A percentile compares a stretch with the other conserved stretches of the same genome.
Evolutionary conservation across 345 rosid genomes (phyloP).

Genomic region (Salix koriyanagi): DNA sequence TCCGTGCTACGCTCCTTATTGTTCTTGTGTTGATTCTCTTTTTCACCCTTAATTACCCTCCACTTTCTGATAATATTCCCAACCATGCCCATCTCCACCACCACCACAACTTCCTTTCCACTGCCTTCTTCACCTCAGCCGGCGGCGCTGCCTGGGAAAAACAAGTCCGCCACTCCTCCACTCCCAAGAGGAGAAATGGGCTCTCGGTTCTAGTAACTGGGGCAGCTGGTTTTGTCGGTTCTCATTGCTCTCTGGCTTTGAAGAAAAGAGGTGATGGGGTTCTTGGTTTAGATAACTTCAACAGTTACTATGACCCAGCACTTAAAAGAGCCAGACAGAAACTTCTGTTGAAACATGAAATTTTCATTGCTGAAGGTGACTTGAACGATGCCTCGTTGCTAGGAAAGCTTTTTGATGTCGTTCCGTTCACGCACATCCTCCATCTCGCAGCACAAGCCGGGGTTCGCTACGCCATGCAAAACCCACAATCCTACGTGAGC

Average conservation of each 20-base stretch:
- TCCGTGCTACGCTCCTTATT: slow-evolving; percentile 72
- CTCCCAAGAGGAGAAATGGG: slow-evolving; percentile 16
- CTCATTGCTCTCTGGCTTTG: slow-evolving; percentile 23
- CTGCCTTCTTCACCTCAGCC: slow-evolving; percentile 3
- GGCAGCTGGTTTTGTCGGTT: slow-evolving; percentile 23
- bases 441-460: slow-evolving; percentile 28
- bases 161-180: slow-evolving; percentile 24
- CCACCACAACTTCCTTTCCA: slow-evolving; percentile 33
- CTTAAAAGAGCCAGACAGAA: slow-evolving; percentile 17
- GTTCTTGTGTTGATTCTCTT: slow-evolving; percentile 72
- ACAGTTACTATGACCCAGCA: slow-evolving; percentile 19
- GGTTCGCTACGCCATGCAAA: slow-evolving; percentile 26
- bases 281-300: slow-evolving; percentile 25
- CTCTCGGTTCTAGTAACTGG: slow-evolving; percentile 20
- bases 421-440: slow-evolving; percentile 25
- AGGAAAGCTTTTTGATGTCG: slow-evolving; percentile 17
- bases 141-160: slow-evolving; percentile 25
- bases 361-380: slow-evolving; percentile 24
- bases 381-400: slow-evolving; percentile 17
- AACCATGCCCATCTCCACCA: slow-evolving; percentile 28
- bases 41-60: slow-evolving; percentile 77
- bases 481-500: slow-evolving; percentile 21
- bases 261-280: slow-evolving; percentile 30
- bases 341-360: slow-evolving; percentile 8
- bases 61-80: slow-evolving; percentile 47